Evolutionary conservation across 2,329 filamentous ascomycete genomes (phyloP).

Genomic region (Neopestalotiopsis sp.): DNA sequence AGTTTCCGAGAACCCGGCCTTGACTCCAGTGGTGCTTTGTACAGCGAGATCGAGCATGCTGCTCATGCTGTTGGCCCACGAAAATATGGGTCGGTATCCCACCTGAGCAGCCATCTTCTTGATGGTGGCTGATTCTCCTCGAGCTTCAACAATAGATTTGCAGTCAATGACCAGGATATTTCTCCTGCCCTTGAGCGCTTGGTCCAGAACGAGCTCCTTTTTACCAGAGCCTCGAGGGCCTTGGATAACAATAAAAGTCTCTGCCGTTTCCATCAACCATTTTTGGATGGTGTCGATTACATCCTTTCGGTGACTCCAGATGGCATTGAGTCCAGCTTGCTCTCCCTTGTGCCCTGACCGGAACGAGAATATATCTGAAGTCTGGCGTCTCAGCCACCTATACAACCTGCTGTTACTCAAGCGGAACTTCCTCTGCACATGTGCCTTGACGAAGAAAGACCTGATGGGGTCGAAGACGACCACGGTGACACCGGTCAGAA

Average conservation of each 20-base stretch:
- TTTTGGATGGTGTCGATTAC: conserved; percentile 82
- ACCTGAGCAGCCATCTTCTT: conserved; percentile 80
- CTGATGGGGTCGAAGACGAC: conserved; percentile 93
- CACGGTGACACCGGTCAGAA: conserved; percentile 83
- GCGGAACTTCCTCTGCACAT: conserved; percentile 79
- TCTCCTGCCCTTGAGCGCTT: conserved; percentile 76
- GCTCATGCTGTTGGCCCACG: conserved; percentile 94
- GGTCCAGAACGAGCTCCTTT: conserved; percentile 83
- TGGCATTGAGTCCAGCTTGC: conserved; percentile 73
- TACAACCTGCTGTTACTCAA: conserved; percentile 75
- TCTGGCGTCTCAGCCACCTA: conserved; percentile 80
- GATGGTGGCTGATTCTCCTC: conserved; percentile 86
- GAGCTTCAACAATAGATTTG: conserved; percentile 89
- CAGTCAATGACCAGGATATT: conserved; percentile 89
- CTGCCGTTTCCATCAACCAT: conserved; percentile 86
- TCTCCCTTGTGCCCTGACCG: conserved; percentile 57
- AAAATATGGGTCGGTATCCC: conserved; percentile 92
- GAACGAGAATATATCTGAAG: conserved; percentile 68
- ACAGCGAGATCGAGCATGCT: conserved; percentile 91
- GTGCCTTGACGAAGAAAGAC: conserved; percentile 88
- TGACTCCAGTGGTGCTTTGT: conserved; percentile 91
- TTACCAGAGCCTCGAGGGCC: conserved; percentile 92
- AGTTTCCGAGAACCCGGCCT: conserved; percentile 92
- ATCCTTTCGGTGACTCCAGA: conserved; percentile 86
- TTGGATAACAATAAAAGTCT: conserved; percentile 93